phyloP scores from a whole-genome alignment of 352 stramenopile species.

The Globisporangium radiosum region DNA sequence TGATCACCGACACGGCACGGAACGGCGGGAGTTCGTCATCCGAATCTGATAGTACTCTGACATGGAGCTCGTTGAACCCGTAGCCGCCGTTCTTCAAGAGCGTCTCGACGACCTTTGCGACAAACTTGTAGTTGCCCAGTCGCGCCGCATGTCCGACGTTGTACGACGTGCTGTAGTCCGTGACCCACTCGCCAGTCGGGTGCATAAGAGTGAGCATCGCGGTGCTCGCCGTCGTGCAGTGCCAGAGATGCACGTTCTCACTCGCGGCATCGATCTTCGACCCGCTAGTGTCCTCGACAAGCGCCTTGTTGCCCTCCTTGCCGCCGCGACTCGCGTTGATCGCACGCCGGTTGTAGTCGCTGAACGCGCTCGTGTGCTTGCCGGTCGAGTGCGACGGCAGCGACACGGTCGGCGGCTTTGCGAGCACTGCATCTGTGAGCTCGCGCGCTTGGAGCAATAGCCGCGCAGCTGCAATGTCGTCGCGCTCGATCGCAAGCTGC shows the following conservation, averaged over 20 bases:
- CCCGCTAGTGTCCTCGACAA: slow-evolving; percentile 34
- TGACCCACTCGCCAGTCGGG: slow-evolving; percentile 51
- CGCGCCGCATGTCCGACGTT: slow-evolving; percentile 19
- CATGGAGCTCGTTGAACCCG: slow-evolving; percentile 60
- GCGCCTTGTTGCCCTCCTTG: slow-evolving; percentile 72
- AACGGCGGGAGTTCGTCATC: slow-evolving; percentile 40
- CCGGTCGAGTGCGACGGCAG: slow-evolving; percentile 70
- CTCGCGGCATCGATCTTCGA: slow-evolving; percentile 5
- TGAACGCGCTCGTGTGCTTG: slow-evolving; percentile 69
- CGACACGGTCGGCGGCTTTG: slow-evolving; percentile 39
- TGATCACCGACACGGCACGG: slow-evolving; percentile 54
- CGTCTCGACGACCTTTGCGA: slow-evolving; percentile 31
- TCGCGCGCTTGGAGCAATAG: slow-evolving; percentile 42
- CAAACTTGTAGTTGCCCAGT: slow-evolving; percentile 33
- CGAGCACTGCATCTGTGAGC: slow-evolving; percentile 33
- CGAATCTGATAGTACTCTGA: slow-evolving; percentile 40
- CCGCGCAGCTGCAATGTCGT: slow-evolving; percentile 40
- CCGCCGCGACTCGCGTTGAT: slow-evolving; percentile 78
- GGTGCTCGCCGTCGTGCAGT: slow-evolving; percentile 30
- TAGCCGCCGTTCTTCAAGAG: slow-evolving; percentile 38
- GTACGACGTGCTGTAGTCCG: slow-evolving; percentile 13
- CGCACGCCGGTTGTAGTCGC: slow-evolving; percentile 74
- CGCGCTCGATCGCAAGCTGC: slow-evolving; percentile 54
- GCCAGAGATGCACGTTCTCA: slow-evolving; percentile 27
- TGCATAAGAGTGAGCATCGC: slow-evolving; percentile 65